Conservation (phyloP, 257 asterid genomes). For the Solanum paucissectum region DNA sequence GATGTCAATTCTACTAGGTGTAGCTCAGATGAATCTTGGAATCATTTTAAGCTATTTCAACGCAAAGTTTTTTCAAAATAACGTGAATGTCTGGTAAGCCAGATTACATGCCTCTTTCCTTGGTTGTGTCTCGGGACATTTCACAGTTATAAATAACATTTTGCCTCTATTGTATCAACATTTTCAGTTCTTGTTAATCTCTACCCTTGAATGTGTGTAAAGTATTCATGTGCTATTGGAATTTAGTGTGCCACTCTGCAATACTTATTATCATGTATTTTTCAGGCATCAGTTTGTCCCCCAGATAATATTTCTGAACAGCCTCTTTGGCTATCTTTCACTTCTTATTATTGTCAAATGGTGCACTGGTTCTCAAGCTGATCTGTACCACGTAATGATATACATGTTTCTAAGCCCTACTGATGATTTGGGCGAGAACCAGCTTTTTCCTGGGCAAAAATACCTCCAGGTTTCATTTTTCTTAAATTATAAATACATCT, state of each 20-base stretch:
- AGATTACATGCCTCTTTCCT: background rate
- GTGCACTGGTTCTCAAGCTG: slow-evolving; percentile 64
- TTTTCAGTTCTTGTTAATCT: background rate
- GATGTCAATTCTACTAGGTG: slow-evolving; percentile 59
- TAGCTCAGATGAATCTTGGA: slow-evolving; percentile 62
- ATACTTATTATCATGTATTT: background rate
- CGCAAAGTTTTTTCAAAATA: slow-evolving; percentile 38
- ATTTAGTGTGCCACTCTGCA: background rate
- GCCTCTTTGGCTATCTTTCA: slow-evolving; percentile 55
- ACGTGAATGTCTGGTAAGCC: slow-evolving; percentile 38
- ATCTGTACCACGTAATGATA: slow-evolving; percentile 60
- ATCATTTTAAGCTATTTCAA: slow-evolving; percentile 47
- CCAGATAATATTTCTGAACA: slow-evolving; percentile 51
- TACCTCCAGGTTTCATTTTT: slow-evolving; percentile 39
- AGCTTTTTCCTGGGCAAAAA: slow-evolving; percentile 46
- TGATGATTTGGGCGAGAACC: slow-evolving; percentile 52
- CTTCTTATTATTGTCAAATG: slow-evolving; percentile 51
- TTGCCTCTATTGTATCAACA: background rate
- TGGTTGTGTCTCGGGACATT: background rate
- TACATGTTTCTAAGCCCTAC: slow-evolving; percentile 62
- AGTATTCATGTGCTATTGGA: background rate
- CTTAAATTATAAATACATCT: background rate
- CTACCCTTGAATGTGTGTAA: background rate
- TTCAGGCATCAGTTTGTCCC: slow-evolving; percentile 60
- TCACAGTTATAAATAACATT: background rate